phyloP scores from a whole-genome alignment of 192 early-diverging fungal species.

The Oehlia diaphana region DNA sequence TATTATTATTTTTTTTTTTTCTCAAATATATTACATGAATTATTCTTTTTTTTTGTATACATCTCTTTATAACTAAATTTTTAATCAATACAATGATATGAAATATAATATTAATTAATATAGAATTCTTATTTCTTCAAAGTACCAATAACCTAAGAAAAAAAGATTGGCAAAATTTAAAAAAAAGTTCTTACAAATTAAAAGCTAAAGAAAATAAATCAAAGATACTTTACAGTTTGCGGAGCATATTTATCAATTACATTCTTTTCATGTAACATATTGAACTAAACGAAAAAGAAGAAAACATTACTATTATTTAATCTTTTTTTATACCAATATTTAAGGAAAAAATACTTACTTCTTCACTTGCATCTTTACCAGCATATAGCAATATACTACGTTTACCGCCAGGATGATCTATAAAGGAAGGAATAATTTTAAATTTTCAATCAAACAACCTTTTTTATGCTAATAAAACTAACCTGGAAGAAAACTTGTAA shows the following conservation, averaged over 20 bases:
- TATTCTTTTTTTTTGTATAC: too few relatives aligned
- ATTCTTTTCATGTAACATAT: neutral
- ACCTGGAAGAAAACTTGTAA: slow-evolving; percentile 67
- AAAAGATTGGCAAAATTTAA: neutral
- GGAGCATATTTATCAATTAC: slow-evolving; percentile 67
- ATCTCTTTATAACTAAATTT: too few relatives aligned
- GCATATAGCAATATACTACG: slow-evolving; percentile 84
- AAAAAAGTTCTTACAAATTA: too few relatives aligned
- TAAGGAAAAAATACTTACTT: slow-evolving; percentile 45
- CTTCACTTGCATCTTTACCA: slow-evolving; percentile 82
- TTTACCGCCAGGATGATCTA: slow-evolving; percentile 83
- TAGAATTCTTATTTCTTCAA: neutral
- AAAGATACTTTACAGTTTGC: slow-evolving; percentile 21
- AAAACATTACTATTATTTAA: neutral
- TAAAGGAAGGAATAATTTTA: neutral
- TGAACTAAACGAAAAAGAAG: neutral
- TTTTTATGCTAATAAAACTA: neutral
- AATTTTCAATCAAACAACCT: neutral
- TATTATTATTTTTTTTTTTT: too few relatives aligned
- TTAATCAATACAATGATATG: too few relatives aligned
- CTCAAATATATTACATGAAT: too few relatives aligned
- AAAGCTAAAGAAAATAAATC: neutral
- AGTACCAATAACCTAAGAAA: neutral
- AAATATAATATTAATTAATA: too few relatives aligned
- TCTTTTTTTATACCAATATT: neutral